These are phyloP conservation scores for Coccomyxa sp. DNA, from an alignment of 139 green algal species.

Conservation along the genomic window DNA sequence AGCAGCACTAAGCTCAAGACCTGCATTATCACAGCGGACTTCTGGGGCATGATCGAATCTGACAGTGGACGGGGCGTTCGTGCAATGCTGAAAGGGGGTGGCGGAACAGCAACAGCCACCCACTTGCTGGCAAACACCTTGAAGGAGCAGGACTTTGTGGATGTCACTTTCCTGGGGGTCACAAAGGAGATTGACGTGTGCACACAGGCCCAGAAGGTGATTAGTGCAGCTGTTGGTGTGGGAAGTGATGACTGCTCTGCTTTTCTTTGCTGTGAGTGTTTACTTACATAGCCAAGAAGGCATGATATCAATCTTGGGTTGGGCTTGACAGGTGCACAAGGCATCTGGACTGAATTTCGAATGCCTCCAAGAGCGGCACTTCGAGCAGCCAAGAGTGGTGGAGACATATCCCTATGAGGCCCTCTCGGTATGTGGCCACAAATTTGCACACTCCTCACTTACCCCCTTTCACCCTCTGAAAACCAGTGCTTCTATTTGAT, in stretches of 20 bases:
- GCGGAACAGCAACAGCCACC: not conserved
- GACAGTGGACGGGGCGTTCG: not conserved
- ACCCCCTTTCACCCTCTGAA: too few species aligned
- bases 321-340: not conserved
- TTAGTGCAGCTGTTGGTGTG: not conserved
- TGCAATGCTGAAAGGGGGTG: not conserved
- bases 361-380: conserved; percentile 6
- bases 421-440: not conserved
- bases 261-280: not conserved
- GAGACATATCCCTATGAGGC: conserved; percentile 13
- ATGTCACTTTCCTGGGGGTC: not conserved
- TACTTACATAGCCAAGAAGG: not conserved
- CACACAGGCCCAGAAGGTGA: not conserved
- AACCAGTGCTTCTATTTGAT: too few species aligned
- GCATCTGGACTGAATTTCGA: not conserved
- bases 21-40: not conserved
- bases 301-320: not conserved
- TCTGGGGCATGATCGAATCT: not conserved
- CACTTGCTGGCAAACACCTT: not conserved
- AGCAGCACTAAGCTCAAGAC: not conserved
- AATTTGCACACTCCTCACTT: too few species aligned
- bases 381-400: conserved; percentile 9
- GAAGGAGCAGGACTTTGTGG: not conserved
- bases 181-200: not conserved
- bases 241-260: not conserved